Conservation (phyloP, 2,329 filamentous ascomycete species). For the Blumeria graminis region DNA sequence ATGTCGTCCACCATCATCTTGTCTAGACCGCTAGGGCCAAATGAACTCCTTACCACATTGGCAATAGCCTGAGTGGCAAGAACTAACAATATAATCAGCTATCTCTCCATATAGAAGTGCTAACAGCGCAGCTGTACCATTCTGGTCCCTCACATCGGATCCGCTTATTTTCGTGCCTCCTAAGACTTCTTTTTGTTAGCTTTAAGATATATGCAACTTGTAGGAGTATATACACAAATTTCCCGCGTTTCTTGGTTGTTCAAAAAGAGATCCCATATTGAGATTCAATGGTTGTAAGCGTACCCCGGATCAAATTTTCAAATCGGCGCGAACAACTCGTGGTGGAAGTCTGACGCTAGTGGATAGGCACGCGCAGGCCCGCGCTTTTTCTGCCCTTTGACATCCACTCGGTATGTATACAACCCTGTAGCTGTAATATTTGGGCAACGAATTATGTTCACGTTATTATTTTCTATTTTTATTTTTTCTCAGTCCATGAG, state of each 20-base stretch:
- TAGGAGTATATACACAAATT: slow-evolving; percentile 44
- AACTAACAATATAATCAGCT: slow-evolving; percentile 26
- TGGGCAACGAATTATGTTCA: too few species aligned
- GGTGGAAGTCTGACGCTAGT: too few species aligned
- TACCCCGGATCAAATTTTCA: too few species aligned
- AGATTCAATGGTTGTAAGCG: not conserved
- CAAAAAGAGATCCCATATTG: slow-evolving; percentile 81
- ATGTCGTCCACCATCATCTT: slow-evolving; percentile 99
- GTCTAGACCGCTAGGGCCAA: slow-evolving; percentile 86
- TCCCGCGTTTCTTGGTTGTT: slow-evolving; percentile 75
- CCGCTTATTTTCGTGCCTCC: slow-evolving; percentile 95
- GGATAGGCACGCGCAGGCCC: too few species aligned
- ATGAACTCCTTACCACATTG: slow-evolving; percentile 97
- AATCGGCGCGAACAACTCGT: too few species aligned
- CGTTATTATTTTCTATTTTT: too few species aligned
- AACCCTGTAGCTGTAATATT: too few species aligned
- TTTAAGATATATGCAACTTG: not conserved
- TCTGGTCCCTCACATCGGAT: slow-evolving; percentile 89
- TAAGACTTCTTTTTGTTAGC: slow-evolving; percentile 34
- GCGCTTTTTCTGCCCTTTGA: too few species aligned
- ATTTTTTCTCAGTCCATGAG: too few species aligned
- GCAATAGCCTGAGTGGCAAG: slow-evolving; percentile 89
- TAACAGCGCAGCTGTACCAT: slow-evolving; percentile 30
- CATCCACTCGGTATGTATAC: too few species aligned
- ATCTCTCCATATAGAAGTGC: slow-evolving; percentile 1